These are phyloP conservation scores for Persicaria maculosa DNA, from an alignment of 148 eudicot species.

Conservation along the genomic window DNA sequence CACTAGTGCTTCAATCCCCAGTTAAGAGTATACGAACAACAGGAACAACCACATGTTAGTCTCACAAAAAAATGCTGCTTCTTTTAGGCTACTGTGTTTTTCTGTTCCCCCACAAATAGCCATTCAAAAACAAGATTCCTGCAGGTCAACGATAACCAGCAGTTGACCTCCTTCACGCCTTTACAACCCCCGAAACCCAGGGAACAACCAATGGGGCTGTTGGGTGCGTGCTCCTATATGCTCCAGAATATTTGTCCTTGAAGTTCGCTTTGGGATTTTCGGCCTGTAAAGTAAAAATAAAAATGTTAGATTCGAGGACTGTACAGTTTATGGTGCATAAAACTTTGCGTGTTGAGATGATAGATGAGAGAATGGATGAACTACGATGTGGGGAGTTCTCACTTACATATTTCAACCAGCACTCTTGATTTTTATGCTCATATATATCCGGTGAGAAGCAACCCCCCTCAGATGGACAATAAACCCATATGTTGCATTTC, in stretches of 20 bases:
- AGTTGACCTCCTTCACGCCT: conserved; percentile 13
- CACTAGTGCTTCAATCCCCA: background rate
- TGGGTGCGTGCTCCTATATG: conserved; percentile 61
- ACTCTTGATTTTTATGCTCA: conserved; percentile 72
- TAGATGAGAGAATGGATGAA: background rate
- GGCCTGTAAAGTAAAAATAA: conserved; percentile 40
- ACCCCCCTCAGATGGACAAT: conserved; percentile 84
- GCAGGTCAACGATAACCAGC: background rate
- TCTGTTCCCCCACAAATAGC: background rate
- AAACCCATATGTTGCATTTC: conserved; percentile 94
- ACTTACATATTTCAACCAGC: conserved; percentile 97
- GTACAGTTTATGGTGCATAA: background rate
- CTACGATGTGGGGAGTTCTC: background rate
- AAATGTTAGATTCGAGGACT: background rate
- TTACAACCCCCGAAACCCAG: conserved; percentile 79
- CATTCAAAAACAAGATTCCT: background rate
- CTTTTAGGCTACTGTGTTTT: background rate
- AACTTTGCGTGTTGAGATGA: background rate
- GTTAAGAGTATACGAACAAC: background rate
- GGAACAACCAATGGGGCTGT: conserved; percentile 75
- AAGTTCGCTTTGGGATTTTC: conserved; percentile 64
- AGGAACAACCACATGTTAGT: background rate
- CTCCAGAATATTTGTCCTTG: conserved; percentile 72
- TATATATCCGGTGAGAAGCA: conserved; percentile 92
- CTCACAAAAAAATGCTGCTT: background rate